Conservation (phyloP, 768 basidiomycete species). For the Boletus vinaceobasis region DNA sequence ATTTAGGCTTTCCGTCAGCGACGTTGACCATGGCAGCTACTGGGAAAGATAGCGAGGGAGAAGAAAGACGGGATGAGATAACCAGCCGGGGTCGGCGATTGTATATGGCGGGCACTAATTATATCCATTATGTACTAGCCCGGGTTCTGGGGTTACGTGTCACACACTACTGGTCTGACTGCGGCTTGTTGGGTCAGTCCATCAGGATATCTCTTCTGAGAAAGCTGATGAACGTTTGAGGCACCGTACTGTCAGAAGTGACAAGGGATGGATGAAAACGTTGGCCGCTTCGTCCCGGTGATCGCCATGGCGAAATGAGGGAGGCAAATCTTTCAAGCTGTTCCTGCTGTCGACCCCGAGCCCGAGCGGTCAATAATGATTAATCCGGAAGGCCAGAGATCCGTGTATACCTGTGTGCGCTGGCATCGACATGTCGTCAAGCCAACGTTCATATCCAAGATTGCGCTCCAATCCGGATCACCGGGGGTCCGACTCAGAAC, state of each 20-base stretch:
- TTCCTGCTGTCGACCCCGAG: neutral
- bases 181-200: neutral
- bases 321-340: neutral
- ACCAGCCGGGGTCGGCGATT: neutral
- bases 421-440: neutral
- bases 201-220: neutral
- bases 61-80: neutral
- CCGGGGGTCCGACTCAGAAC: too few relatives aligned
- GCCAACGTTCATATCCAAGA: neutral
- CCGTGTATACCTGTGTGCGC: too few relatives aligned
- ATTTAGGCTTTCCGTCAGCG: neutral
- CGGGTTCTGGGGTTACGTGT: neutral
- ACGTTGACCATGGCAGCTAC: constrained; percentile 9
- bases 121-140: neutral
- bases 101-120: neutral
- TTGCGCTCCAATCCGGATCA: neutral
- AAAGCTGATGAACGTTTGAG: constrained; percentile 11
- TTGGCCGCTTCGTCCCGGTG: neutral
- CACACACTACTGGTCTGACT: constrained; percentile 3
- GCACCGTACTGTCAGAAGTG: neutral
- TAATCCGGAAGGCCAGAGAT: neutral
- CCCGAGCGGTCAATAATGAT: neutral
- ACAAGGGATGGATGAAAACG: neutral
- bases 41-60: neutral
- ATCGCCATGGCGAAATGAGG: constrained; percentile 5